phyloP scores from a whole-genome alignment of 1,284 basidiomycete genomes.

The Cryptococcus wingfieldii region DNA sequence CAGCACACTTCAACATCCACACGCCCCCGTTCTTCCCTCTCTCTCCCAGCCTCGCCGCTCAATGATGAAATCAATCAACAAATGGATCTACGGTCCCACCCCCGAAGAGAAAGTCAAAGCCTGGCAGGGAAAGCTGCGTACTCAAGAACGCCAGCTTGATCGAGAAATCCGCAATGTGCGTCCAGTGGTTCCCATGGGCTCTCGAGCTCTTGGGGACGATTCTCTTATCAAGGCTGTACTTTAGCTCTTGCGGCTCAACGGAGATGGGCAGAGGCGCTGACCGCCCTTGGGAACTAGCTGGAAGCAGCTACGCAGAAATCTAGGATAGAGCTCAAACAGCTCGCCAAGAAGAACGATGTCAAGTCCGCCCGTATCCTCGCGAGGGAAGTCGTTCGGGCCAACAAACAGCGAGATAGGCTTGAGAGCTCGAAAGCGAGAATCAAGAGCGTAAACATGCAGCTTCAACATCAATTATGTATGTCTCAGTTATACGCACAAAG shows the following conservation, averaged over 20 bases:
- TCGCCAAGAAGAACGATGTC: conserved; percentile 85
- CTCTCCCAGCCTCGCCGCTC: not conserved
- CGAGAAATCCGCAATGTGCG: conserved; percentile 88
- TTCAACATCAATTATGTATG: conserved; percentile 89
- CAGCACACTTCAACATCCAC: not conserved
- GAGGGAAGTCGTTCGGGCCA: conserved; percentile 86
- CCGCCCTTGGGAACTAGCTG: conserved; percentile 56
- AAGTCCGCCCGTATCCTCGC: conserved; percentile 90
- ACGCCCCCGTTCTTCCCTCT: not conserved
- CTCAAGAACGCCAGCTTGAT: conserved; percentile 75
- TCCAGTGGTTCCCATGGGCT: conserved; percentile 7
- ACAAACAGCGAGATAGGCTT: conserved; percentile 89
- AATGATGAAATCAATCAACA: conserved; percentile 46
- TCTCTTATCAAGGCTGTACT: conserved; percentile 5
- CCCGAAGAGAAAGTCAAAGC: conserved; percentile 83
- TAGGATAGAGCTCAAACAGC: conserved; percentile 75
- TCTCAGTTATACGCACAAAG: conserved; percentile 6
- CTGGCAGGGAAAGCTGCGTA: conserved; percentile 81
- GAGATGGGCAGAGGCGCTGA: not conserved
- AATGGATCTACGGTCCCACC: conserved; percentile 86
- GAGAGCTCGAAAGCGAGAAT: conserved; percentile 89
- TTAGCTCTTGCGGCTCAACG: not conserved
- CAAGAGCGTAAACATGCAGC: conserved; percentile 84
- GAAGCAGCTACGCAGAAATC: conserved; percentile 79
- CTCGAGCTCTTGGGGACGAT: conserved; percentile 9